phyloP scores from a whole-genome alignment of 2,329 filamentous ascomycete genomes.

The Diaporthe capsici region DNA sequence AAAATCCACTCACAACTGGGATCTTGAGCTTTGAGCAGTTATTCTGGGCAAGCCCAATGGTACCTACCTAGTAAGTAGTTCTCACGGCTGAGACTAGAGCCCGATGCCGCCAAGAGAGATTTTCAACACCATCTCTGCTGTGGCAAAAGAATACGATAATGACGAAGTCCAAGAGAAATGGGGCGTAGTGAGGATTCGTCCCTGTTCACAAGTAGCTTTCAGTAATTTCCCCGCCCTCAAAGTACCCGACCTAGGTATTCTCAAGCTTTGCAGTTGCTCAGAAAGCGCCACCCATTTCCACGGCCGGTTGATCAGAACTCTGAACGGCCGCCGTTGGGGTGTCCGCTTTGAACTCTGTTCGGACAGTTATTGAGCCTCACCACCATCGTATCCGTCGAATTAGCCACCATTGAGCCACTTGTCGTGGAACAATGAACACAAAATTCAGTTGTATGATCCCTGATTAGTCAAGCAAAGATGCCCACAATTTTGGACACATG shows the following conservation, averaged over 20 bases:
- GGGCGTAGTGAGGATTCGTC: no score
- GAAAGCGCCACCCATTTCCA: neutral
- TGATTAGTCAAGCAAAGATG: no score
- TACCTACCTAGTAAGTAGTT: neutral
- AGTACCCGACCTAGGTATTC: neutral
- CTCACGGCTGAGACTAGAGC: neutral
- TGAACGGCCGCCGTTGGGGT: neutral
- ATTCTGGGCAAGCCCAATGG: neutral
- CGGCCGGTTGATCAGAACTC: neutral
- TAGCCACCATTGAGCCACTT: neutral
- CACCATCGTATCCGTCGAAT: neutral
- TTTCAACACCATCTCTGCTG: neutral
- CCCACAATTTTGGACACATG: neutral
- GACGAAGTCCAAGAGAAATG: neutral
- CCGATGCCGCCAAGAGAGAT: neutral
- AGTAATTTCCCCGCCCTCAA: neutral
- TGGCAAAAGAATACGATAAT: neutral
- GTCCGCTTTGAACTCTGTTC: neutral
- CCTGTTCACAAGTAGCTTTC: neutral
- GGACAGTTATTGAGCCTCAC: neutral
- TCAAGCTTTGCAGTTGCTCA: neutral
- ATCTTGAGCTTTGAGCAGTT: neutral
- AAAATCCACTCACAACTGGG: neutral
- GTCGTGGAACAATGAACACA: neutral
- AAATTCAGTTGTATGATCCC: neutral